Conservation (phyloP, 2,329 filamentous ascomycete genomes). For the Cytospora piceae region DNA sequence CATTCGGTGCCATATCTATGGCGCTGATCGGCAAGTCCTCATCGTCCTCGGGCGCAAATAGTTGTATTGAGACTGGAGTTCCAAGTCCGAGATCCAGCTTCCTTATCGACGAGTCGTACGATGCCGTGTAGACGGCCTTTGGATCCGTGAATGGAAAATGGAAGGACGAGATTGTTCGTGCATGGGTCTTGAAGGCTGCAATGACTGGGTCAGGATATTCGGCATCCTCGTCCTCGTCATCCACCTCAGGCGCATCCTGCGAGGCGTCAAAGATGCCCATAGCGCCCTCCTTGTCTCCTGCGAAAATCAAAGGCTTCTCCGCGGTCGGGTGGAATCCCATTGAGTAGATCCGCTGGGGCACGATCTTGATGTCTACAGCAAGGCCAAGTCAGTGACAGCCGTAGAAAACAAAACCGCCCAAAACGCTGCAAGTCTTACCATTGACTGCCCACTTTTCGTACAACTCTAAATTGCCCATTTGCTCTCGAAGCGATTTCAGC, state of each 20-base stretch:
- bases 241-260: constrained; percentile 59
- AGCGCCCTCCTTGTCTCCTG: constrained; percentile 90
- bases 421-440: constrained; percentile 51
- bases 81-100: constrained; percentile 83
- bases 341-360: constrained; percentile 83
- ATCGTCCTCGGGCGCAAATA: constrained; percentile 75
- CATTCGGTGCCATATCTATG: constrained; percentile 73
- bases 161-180: constrained; percentile 84
- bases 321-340: constrained; percentile 86
- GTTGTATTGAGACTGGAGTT: constrained; percentile 66
- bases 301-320: constrained; percentile 87
- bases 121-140: constrained; percentile 79
- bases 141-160: constrained; percentile 74
- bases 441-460: constrained; percentile 86
- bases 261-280: constrained; percentile 90
- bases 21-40: constrained; percentile 82
- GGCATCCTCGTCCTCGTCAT: constrained; percentile 68
- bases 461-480: constrained; percentile 75
- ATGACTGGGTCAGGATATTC: constrained; percentile 77
- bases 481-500: constrained; percentile 71
- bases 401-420: not conserved
- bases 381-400: not conserved
- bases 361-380: constrained; percentile 81
- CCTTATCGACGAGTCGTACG: constrained; percentile 91
- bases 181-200: constrained; percentile 87